Base-by-base conservation (phyloP, 2,329 filamentous ascomycete species). In the Cladosporium halotolerans region DNA sequence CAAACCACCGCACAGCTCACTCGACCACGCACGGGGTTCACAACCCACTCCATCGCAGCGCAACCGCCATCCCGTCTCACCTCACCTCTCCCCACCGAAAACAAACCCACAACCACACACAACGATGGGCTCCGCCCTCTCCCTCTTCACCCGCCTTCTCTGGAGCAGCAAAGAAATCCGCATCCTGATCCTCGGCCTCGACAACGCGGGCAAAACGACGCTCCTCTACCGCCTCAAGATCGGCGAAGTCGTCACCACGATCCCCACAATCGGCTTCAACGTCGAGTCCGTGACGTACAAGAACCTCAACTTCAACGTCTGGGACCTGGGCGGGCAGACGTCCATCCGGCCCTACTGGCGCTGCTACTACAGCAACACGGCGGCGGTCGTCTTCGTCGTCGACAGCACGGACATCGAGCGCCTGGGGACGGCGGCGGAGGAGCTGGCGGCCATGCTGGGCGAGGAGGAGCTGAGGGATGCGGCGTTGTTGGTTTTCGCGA, bases 261-360 rank as follows among this genome's bases (percentile, higher is more conserved):
- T 97, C 79, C 93, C 93, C 16, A 99, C 93, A 52, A 97, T 99
- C 71, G 93, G 93, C 57, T 99, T 99, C 79, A 99, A 99, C 72
- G 93, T 99, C 65, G 93, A 99, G 75, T 96, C 90, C 18, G 93
- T 99, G 60, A 93, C 90, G 64, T 99, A 99, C 79, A 92, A 92
- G 72, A 97, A 96, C 70, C 81, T 99, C 58, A 96, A 96, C 72
- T 95, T 99, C 72, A 97, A 97, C 68, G 93, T 99, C 66, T 99
- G 93, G 93, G 92, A 97, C 76, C 80, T 97, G 45, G 92, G 93
- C 67, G 93, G 93, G 38, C 93, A 99, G 78, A 99, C 93, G n/a
- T 95, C 88, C 62, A 99, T 99, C 70, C 83, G 93, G 61, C 93
- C 93, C 2, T 99, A 99, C 77, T 99, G 93, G 93, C 83, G 93